Conservation (phyloP, 1,139 yeast genomes). For the Meyerozyma carpophila region DNA sequence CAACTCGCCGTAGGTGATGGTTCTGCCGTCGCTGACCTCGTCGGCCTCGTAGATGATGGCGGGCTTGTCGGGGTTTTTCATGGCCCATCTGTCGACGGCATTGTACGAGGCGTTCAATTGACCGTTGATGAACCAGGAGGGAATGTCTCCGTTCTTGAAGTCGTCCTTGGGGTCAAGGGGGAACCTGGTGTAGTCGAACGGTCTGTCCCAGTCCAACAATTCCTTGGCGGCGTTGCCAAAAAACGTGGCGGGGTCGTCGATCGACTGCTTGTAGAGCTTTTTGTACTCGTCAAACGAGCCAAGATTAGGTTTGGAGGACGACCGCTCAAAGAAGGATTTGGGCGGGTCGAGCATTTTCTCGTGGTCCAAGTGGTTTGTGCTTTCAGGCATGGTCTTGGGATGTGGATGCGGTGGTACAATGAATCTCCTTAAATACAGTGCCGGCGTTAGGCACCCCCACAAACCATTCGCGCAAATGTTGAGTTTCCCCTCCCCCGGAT, state of each 20-base stretch:
- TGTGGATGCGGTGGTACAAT: background rate
- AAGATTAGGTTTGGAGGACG: conserved; percentile 43
- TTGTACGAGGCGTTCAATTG: conserved; percentile 74
- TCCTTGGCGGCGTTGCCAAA: conserved; percentile 59
- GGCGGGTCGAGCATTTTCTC: conserved; percentile 47
- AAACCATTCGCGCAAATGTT: background rate
- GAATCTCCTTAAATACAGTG: background rate
- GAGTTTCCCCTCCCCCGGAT: conserved; percentile 1
- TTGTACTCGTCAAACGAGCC: conserved; percentile 52
- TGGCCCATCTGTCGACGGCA: conserved; percentile 77
- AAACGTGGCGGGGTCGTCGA: conserved; percentile 59
- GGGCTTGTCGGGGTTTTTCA: conserved; percentile 60
- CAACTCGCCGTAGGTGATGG: conserved; percentile 65
- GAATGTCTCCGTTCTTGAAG: conserved; percentile 60
- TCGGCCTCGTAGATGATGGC: conserved; percentile 83
- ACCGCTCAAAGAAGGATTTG: conserved; percentile 49
- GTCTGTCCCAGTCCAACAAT: conserved; percentile 57
- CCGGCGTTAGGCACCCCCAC: conserved; percentile 2
- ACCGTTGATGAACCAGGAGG: conserved; percentile 77
- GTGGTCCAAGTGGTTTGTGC: conserved; percentile 31
- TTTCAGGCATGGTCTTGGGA: conserved; percentile 15
- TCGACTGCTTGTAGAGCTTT: conserved; percentile 58
- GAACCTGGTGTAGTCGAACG: conserved; percentile 53
- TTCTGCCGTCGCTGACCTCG: conserved; percentile 60
- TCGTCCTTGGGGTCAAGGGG: conserved; percentile 48